A percentile compares a stretch with the other conserved stretches of the same genome.
Evolutionary conservation across 169 alveolate genomes (phyloP).

Genomic region (Neospora caninum): DNA sequence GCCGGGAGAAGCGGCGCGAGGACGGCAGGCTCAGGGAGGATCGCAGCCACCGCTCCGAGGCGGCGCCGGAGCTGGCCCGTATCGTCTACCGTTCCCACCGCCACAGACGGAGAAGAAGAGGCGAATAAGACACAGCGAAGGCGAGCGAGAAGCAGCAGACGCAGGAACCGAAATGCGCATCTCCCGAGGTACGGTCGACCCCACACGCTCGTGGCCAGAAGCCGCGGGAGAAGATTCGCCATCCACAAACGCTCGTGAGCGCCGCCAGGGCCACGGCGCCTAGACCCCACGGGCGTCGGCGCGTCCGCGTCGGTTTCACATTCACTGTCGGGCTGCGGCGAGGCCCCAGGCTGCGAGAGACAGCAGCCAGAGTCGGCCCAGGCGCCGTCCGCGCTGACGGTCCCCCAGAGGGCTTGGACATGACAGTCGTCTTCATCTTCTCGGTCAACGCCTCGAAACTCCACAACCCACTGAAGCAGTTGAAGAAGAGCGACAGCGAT

Average conservation of each 20-base stretch:
- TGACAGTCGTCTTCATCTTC: neutral
- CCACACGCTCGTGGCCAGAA: slow-evolving; percentile 17
- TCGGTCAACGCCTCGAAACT: neutral
- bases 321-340: too few relatives aligned
- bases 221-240: slow-evolving; percentile 1
- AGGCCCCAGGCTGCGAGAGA: too few relatives aligned
- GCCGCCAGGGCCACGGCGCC: too few relatives aligned
- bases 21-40: neutral
- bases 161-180: neutral
- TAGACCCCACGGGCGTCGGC: too few relatives aligned
- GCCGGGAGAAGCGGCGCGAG: slow-evolving; percentile 44
- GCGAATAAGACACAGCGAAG: neutral
- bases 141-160: slow-evolving; percentile 3
- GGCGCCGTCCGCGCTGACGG: too few relatives aligned
- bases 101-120: neutral
- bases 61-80: neutral
- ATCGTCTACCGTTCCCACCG: neutral
- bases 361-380: too few relatives aligned
- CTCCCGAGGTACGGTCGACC: slow-evolving; percentile 25
- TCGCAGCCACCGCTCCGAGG: neutral
- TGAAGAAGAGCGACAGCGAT: neutral
- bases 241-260: neutral
- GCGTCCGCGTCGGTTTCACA: too few relatives aligned
- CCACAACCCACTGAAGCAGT: slow-evolving; percentile 23
- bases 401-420: neutral